These are phyloP conservation scores for Aspergillus pseudonomiae DNA, from an alignment of 2,329 filamentous ascomycete genomes.

Conservation along the genomic window DNA sequence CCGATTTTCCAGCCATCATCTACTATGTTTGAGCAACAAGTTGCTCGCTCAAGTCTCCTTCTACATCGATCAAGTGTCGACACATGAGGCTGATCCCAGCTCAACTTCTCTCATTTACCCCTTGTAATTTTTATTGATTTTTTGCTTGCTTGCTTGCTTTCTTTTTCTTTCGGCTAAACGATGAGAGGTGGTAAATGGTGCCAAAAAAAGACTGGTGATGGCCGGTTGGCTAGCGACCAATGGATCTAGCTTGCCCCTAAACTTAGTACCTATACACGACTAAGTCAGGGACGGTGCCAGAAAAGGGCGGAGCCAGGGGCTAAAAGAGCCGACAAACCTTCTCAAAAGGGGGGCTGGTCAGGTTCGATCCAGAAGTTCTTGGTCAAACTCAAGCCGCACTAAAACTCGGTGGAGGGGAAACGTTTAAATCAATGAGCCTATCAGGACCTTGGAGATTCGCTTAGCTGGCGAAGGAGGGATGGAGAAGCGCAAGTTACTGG, in stretches of 20 bases:
- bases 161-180: background rate
- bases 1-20: background rate
- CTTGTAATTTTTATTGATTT: background rate
- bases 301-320: conserved; percentile 8
- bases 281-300: conserved; percentile 4
- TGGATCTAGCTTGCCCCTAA: background rate
- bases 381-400: background rate
- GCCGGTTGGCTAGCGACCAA: background rate
- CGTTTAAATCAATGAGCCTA: background rate
- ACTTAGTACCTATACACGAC: background rate
- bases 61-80: background rate
- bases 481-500: conserved; percentile 3
- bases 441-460: background rate
- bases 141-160: background rate
- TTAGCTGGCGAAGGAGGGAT: conserved; percentile 4
- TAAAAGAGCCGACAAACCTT: conserved; percentile 5
- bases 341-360: conserved; percentile 7
- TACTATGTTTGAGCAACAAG: background rate
- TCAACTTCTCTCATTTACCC: background rate
- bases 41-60: background rate
- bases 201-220: background rate
- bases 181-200: background rate
- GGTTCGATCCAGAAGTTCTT: background rate
- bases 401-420: conserved; percentile 1
- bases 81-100: background rate